These are phyloP conservation scores for Oryza longistaminata DNA, from an alignment of 176 grass and related monocot genomes.

Conservation along the genomic window DNA sequence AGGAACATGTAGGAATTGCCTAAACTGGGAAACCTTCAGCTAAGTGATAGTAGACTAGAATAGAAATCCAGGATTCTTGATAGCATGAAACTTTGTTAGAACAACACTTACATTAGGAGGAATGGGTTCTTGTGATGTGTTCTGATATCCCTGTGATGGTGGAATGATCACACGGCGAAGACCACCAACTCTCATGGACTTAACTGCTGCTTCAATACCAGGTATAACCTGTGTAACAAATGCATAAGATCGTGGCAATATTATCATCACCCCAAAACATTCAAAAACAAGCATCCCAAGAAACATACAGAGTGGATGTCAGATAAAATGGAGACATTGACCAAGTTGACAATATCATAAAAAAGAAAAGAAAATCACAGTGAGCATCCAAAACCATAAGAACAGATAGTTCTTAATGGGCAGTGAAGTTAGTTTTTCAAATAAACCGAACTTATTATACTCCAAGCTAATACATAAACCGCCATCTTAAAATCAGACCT, in stretches of 20 bases:
- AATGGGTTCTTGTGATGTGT: slow-evolving; percentile 79
- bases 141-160: slow-evolving; percentile 87
- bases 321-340: not conserved
- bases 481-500: not conserved
- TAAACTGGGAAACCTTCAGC: slow-evolving; percentile 4
- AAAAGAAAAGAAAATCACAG: not conserved
- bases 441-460: too few species aligned
- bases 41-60: too few species aligned
- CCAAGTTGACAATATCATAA: not conserved
- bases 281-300: not conserved
- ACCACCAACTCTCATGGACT: slow-evolving; percentile 87
- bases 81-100: not conserved
- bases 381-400: not conserved
- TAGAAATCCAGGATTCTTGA: not conserved
- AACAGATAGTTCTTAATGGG: not conserved
- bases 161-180: slow-evolving; percentile 79
- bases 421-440: not conserved
- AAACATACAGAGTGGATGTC: not conserved
- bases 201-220: slow-evolving; percentile 82
- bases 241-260: slow-evolving; percentile 8
- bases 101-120: slow-evolving; percentile 69
- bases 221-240: slow-evolving; percentile 77
- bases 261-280: not conserved
- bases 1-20: slow-evolving; percentile 14
- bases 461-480: too few species aligned